phyloP scores from a whole-genome alignment of 169 alveolate genomes.

The Eimeria zaria region DNA sequence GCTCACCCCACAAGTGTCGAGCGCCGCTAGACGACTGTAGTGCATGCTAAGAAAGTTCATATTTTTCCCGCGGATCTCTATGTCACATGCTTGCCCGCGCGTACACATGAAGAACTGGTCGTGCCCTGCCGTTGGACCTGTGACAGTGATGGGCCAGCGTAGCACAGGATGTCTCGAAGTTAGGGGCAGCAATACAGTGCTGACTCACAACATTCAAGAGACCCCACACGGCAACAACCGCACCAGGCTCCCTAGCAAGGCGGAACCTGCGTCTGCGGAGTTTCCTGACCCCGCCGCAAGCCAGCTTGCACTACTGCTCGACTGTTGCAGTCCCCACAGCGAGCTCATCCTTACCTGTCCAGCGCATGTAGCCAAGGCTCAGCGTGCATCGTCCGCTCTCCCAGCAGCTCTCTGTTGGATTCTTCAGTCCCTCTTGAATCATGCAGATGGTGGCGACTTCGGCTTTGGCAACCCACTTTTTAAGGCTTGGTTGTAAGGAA shows the following conservation, averaged over 20 bases:
- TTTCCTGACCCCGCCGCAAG: not conserved
- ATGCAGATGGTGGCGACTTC: conserved; percentile 52
- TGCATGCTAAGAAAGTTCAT: conserved; percentile 67
- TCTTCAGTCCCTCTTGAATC: conserved; percentile 48
- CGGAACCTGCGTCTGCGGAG: not conserved
- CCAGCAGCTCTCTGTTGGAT: conserved; percentile 32
- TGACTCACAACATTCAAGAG: not conserved
- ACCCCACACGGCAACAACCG: not conserved
- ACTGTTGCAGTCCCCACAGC: not conserved
- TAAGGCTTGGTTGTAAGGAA: not conserved
- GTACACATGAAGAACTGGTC: conserved; percentile 20
- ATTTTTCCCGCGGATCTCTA: conserved; percentile 42
- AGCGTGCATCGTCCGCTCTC: conserved; percentile 47
- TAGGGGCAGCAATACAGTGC: not conserved
- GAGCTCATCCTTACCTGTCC: conserved; percentile 9
- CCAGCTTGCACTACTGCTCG: not conserved
- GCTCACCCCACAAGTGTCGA: conserved; percentile 66
- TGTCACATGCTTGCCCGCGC: not conserved
- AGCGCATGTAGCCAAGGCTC: conserved; percentile 67
- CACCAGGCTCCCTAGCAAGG: not conserved
- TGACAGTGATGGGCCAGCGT: not conserved
- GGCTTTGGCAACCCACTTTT: conserved; percentile 18
- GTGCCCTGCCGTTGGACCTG: conserved; percentile 46
- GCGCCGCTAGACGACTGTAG: conserved; percentile 63
- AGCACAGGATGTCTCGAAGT: not conserved